Base-by-base conservation (phyloP, 1,139 yeast genomes). In the Suhomyces chickasaworum region DNA sequence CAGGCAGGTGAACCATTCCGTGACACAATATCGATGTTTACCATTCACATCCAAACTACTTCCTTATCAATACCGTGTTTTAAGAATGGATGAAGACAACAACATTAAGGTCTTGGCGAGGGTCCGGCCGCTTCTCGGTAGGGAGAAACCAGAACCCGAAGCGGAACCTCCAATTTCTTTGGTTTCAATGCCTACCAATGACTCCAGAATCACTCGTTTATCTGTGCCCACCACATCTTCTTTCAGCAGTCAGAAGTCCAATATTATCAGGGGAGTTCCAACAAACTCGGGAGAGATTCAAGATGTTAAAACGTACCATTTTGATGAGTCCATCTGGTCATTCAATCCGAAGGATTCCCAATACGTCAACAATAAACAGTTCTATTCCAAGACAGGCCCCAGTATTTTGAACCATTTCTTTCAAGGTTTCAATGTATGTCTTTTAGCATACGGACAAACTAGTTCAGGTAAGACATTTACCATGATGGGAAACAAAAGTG, bases 361-460 rank as follows among this genome's bases (percentile, higher is more conserved):
- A 46, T 81, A 67, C 58, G 72, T 74, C 3, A 71, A 72, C 42
- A 89, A 86, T 57, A 44, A 57, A 7, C 61, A 63, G 3, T 78
- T 85, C 12, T 86, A 83, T 57, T 56, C 65, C 3, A 65, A 68
- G 12, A 69, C 82, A 4, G 93, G 90, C 0, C 71, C 75, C 3
- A 81, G 78, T 36, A 69, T 84, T 48, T 64, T 86, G n/a, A 73
- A 77, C 25, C 89, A 86, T 57, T 77, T 84, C 30, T 72, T 85
- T 54, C 75, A 75, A 47, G 95, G 95, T 0, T 86, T 76, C 62
- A 86, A 86, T 59, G 84, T 87, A 20, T 86, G 93, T 60, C 75
- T 86, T 9, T 71, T 86, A 56, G 91, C 93, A 0, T 83, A 86
- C 57, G 95, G 95, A 1, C 91, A 86, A 60, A 86, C 93, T 0